Conservation (phyloP, 2,329 filamentous ascomycete genomes). For the Ilyonectria destructans region DNA sequence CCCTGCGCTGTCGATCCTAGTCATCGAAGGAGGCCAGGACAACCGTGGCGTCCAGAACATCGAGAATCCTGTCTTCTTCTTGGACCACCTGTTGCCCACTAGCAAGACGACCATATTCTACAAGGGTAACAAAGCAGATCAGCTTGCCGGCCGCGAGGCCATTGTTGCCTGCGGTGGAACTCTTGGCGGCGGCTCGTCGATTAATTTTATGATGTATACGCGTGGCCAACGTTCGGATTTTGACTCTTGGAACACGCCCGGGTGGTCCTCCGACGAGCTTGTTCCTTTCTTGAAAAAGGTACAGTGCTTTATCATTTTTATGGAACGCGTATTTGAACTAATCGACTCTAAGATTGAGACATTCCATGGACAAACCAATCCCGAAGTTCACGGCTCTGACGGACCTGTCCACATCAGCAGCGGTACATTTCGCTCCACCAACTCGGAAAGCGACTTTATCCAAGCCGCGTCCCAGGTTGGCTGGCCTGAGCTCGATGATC, state of each 20-base stretch:
- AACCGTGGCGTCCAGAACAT: conserved; percentile 47
- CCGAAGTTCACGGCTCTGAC: conserved; percentile 65
- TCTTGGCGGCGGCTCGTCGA: too few relatives aligned
- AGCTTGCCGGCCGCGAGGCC: conserved; percentile 43
- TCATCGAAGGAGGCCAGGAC: conserved; percentile 50
- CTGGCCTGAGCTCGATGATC: conserved; percentile 66
- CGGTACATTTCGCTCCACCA: conserved; percentile 61
- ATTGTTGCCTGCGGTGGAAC: conserved; percentile 39
- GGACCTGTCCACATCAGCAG: conserved; percentile 71
- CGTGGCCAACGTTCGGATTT: conserved; percentile 53
- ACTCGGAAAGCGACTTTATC: conserved; percentile 66
- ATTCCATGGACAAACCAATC: conserved; percentile 64
- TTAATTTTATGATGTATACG: conserved; percentile 52
- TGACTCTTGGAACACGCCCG: conserved; percentile 54
- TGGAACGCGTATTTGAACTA: neutral
- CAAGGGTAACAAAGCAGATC: conserved; percentile 41
- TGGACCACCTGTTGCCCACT: conserved; percentile 41
- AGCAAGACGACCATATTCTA: conserved; percentile 46
- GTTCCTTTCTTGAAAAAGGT: conserved; percentile 54
- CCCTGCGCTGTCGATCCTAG: conserved; percentile 47
- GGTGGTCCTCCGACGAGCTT: conserved; percentile 54
- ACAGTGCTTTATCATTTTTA: neutral
- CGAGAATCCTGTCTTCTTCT: conserved; percentile 47
- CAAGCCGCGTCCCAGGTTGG: conserved; percentile 64
- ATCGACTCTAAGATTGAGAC: conserved; percentile 64